Percentiles rank a stretch among this genome's conserved stretches.
Conservation (phyloP, 108 stramenopile genomes). For the Conticribra guillardii region DNA sequence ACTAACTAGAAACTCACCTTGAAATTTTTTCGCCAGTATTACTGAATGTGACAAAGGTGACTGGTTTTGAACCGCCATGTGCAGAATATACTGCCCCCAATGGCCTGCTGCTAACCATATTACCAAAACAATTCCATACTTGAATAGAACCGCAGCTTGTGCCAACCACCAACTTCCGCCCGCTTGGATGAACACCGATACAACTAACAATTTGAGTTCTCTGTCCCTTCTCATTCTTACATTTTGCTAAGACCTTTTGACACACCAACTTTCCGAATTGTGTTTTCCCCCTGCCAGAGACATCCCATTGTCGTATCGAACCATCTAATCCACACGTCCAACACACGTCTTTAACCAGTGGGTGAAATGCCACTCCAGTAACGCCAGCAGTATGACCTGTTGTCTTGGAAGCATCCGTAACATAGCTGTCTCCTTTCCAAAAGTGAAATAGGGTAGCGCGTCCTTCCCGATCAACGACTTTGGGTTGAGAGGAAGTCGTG, state of each 20-base stretch:
- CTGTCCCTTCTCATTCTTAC: conserved; percentile 65
- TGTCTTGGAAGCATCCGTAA: conserved; percentile 83
- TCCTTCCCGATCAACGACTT: conserved; percentile 83
- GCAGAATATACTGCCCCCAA: conserved; percentile 58
- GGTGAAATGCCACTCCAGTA: conserved; percentile 88
- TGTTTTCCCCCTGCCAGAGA: conserved; percentile 74
- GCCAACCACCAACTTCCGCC: conserved; percentile 74
- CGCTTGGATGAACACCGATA: conserved; percentile 60
- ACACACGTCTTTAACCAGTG: conserved; percentile 75
- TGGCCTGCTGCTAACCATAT: conserved; percentile 50
- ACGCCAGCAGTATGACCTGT: conserved; percentile 85
- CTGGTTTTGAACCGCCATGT: conserved; percentile 54
- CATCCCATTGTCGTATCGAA: conserved; percentile 84
- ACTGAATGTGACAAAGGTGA: conserved; percentile 54
- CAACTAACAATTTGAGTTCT: conserved; percentile 61
- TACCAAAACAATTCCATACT: conserved; percentile 72
- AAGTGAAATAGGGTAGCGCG: conserved; percentile 69
- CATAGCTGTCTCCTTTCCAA: conserved; percentile 88
- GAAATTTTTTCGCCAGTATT: conserved; percentile 59
- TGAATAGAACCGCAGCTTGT: conserved; percentile 85
- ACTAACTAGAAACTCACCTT: too few relatives aligned
- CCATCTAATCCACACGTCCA: conserved; percentile 85
- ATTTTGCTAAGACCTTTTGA: conserved; percentile 63
- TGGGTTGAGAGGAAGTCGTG: conserved; percentile 81
- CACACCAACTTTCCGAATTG: conserved; percentile 82